Evolutionary conservation across 495 filamentous ascomycete genomes (phyloP).

Genomic region (Neurospora discreta): DNA sequence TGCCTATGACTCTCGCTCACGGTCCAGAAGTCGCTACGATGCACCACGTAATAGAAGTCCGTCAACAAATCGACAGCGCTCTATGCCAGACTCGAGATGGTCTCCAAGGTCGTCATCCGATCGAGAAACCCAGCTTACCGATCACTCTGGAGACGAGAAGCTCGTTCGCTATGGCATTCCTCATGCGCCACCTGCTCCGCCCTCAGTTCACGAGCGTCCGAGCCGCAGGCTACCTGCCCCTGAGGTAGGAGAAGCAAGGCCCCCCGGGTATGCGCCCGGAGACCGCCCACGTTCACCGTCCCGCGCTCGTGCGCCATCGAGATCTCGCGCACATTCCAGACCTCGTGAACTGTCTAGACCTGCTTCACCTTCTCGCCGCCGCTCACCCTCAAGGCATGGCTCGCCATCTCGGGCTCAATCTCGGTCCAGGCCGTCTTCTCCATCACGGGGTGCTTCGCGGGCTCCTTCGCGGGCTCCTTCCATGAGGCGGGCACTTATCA

Average conservation of each 20-base stretch:
- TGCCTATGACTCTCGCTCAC: neutral
- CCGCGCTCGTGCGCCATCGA: neutral
- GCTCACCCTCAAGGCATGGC: neutral
- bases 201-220: slow-evolving; percentile 16
- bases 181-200: slow-evolving; percentile 4
- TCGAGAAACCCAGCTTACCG: slow-evolving; percentile 25
- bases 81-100: slow-evolving; percentile 28
- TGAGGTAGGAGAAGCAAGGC: neutral
- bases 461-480: neutral
- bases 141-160: slow-evolving; percentile 25
- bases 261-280: slow-evolving; percentile 13
- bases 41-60: neutral
- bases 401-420: slow-evolving; percentile 10
- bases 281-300: neutral
- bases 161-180: slow-evolving; percentile 7
- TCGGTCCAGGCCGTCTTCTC: slow-evolving; percentile 4
- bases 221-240: slow-evolving; percentile 3
- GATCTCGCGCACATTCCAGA: neutral
- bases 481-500: neutral
- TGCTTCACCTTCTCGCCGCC: slow-evolving; percentile 3
- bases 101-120: slow-evolving; percentile 30
- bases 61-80: slow-evolving; percentile 28
- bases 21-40: neutral
- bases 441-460: neutral
- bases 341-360: slow-evolving; percentile 3